A percentile compares a stretch with the other conserved stretches of the same genome.
These are phyloP conservation scores for Lentinula sp. DNA, from an alignment of 768 basidiomycete genomes.

Conservation along the genomic window DNA sequence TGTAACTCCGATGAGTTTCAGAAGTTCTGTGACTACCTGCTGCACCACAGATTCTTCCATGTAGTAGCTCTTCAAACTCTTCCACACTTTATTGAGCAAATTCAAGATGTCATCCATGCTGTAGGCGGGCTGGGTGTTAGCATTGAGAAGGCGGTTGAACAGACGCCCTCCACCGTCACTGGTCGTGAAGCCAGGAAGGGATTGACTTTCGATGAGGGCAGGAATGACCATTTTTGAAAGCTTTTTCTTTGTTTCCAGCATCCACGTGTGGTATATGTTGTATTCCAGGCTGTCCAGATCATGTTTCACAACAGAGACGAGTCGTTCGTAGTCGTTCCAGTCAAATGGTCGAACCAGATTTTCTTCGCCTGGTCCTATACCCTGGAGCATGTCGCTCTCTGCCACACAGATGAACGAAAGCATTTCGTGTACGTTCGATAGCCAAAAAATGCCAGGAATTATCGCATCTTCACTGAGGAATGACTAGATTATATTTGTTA, in stretches of 20 bases:
- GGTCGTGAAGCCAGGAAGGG: slow-evolving; percentile 95
- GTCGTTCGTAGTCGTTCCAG: slow-evolving; percentile 94
- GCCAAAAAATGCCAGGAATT: slow-evolving; percentile 96
- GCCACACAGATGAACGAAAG: slow-evolving; percentile 98
- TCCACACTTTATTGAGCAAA: slow-evolving; percentile 96
- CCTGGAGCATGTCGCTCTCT: slow-evolving; percentile 98
- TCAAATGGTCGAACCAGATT: slow-evolving; percentile 88
- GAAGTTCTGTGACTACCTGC: slow-evolving; percentile 89
- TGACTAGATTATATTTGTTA: slow-evolving; percentile 40
- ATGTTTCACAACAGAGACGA: slow-evolving; percentile 98
- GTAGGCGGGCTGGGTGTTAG: slow-evolving; percentile 83
- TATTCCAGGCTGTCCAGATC: slow-evolving; percentile 98
- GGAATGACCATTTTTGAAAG: slow-evolving; percentile 98
- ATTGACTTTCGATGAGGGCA: slow-evolving; percentile 97
- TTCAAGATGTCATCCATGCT: slow-evolving; percentile 99
- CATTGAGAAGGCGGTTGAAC: slow-evolving; percentile 87
- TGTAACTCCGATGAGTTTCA: slow-evolving; percentile 93
- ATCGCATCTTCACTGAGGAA: slow-evolving; percentile 94
- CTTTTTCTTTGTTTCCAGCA: slow-evolving; percentile 96
- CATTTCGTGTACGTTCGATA: slow-evolving; percentile 99
- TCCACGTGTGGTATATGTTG: slow-evolving; percentile 99
- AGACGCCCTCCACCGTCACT: slow-evolving; percentile 89
- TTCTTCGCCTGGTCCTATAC: slow-evolving; percentile 95
- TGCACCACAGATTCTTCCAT: slow-evolving; percentile 97
- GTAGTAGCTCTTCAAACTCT: slow-evolving; percentile 96